Percentiles rank a stretch among this genome's conserved stretches.
phyloP scores from a whole-genome alignment of 805 yeast genomes.

The Wickerhamiella nectarea region DNA sequence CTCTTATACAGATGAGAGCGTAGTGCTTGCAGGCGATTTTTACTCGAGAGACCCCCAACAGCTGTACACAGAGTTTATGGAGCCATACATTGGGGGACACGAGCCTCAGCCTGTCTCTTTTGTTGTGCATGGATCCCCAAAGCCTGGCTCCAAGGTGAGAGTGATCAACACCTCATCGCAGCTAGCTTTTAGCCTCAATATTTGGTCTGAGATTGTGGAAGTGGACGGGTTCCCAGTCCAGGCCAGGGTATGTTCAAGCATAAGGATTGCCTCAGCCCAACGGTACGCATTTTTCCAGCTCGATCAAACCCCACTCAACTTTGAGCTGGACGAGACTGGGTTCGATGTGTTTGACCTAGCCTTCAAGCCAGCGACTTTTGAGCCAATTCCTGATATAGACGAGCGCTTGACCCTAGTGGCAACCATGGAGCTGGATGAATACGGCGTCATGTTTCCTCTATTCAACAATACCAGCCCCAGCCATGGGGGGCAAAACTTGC shows the following conservation, averaged over 20 bases:
- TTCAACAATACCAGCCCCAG: constrained; percentile 16
- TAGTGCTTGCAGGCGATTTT: constrained; percentile 31
- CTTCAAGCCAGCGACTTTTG: neutral
- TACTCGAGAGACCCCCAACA: constrained; percentile 29
- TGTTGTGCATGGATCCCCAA: neutral
- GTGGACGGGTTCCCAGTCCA: constrained; percentile 25
- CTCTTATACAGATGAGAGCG: constrained; percentile 21
- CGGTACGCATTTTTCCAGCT: constrained; percentile 53
- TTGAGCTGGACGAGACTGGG: neutral
- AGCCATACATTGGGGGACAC: constrained; percentile 29
- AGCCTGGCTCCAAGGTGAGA: constrained; percentile 11
- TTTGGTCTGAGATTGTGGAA: constrained; percentile 23
- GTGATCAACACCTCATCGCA: constrained; percentile 26
- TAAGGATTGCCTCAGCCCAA: constrained; percentile 55
- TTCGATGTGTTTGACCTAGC: constrained; percentile 1
- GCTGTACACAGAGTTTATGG: constrained; percentile 27
- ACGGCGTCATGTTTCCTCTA: constrained; percentile 1
- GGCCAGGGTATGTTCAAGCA: constrained; percentile 19
- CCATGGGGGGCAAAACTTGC: neutral
- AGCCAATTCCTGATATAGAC: neutral
- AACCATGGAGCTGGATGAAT: constrained; percentile 3
- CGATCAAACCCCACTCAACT: constrained; percentile 27
- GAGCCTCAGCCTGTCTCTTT: constrained; percentile 20
- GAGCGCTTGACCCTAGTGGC: neutral
- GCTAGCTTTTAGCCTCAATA: constrained; percentile 24